Base-by-base conservation (phyloP, 2,329 filamentous ascomycete genomes). In the Fusarium protoensiforme region DNA sequence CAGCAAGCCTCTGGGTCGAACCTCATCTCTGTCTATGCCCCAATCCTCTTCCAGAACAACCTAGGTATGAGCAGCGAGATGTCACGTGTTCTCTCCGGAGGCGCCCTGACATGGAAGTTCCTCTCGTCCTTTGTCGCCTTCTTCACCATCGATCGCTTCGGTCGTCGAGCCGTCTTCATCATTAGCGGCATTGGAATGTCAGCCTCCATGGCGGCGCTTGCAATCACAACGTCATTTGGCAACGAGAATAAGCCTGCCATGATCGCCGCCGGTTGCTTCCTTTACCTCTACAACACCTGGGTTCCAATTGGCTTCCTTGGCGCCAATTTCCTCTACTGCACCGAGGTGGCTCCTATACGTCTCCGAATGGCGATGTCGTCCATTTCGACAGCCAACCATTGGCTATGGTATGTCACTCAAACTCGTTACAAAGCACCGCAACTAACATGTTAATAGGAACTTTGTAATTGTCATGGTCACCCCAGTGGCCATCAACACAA, bases 241-340 rank as follows among this genome's bases (percentile, higher is more conserved):
- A 36, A n/a, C 2, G 71, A 72, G 10, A 78, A 77, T 48, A 68
- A 72, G 53, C 69, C 68, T 53, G 74, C 78, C 67, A 68, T 71
- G 75, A 67, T 75, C 41, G 64, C 73, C 8, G 64, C 77, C 7
- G 65, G 73, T 4, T 73, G 54, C 70, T 91, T 91, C 67, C 82
- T 93, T 16, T 93, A 93, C 83, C 85, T 90, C 4, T 93, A 92
- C 81, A 92, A 92, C 78, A 89, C 89, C 2, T 90, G 89, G 69
- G 92, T 92, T 71, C 91, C 90, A 5, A 90, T 90, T 0, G 90
- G 89, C 8, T 91, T 89, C 85, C 80, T 92, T 1, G 90, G 90
- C 4, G 84, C 91, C 41, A 90, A 90, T 11, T 92, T 90, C 88
- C 77, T 89, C 75, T 88, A 87, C 72, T 84, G 87, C 4, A 87